Conservation (phyloP, 116 monocot genomes). For the Iris pallida region DNA sequence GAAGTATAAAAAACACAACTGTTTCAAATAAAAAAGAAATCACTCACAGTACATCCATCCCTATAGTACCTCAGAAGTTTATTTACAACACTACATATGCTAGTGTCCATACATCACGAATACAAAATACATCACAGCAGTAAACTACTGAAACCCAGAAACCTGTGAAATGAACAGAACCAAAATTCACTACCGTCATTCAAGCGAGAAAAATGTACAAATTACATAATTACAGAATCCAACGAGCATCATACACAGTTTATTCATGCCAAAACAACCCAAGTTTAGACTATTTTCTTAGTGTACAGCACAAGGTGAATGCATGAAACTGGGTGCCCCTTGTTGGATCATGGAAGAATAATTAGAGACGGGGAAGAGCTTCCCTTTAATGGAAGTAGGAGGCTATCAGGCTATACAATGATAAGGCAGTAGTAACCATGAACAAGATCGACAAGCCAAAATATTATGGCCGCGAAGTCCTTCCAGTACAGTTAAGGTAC, state of each 20-base stretch:
- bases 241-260: background rate
- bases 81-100: too few species aligned
- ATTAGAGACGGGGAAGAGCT: background rate
- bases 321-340: background rate
- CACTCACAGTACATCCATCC: too few species aligned
- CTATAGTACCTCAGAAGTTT: too few species aligned
- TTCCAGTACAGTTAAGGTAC: background rate
- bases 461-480: background rate
- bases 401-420: background rate
- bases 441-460: background rate
- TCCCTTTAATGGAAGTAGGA: background rate
- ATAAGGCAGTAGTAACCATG: too few species aligned
- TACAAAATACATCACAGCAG: too few species aligned
- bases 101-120: too few species aligned
- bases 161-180: background rate
- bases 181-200: background rate
- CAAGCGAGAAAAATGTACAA: background rate
- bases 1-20: too few species aligned
- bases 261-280: background rate
- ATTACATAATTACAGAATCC: background rate
- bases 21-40: too few species aligned
- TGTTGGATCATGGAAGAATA: background rate
- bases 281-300: background rate
- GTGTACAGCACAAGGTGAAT: conserved; percentile 2
- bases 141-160: too few species aligned